phyloP scores from a whole-genome alignment of 805 yeast species.

The Starmerella bacillaris region DNA sequence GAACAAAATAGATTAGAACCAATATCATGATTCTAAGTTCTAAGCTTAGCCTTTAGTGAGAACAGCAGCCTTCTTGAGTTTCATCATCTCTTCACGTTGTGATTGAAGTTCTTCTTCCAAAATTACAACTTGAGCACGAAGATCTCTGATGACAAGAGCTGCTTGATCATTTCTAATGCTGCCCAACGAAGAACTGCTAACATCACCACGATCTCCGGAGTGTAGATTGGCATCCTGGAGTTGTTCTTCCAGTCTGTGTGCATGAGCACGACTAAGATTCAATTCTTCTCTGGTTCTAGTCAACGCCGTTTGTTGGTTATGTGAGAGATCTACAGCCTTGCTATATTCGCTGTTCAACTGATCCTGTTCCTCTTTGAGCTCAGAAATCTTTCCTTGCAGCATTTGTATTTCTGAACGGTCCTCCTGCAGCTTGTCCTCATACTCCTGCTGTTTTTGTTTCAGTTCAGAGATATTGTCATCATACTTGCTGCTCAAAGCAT shows the following conservation, averaged over 20 bases:
- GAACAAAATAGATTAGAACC: not conserved
- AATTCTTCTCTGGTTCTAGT: slow-evolving; percentile 57
- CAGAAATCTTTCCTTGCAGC: slow-evolving; percentile 24
- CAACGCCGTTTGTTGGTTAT: slow-evolving; percentile 59
- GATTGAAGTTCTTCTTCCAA: slow-evolving; percentile 72
- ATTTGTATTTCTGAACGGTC: slow-evolving; percentile 3
- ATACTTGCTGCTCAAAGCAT: slow-evolving; percentile 11
- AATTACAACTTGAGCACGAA: slow-evolving; percentile 69
- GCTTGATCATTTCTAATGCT: slow-evolving; percentile 32
- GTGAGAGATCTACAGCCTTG: slow-evolving; percentile 52
- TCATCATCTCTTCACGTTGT: slow-evolving; percentile 24
- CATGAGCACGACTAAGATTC: slow-evolving; percentile 37
- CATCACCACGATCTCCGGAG: slow-evolving; percentile 14
- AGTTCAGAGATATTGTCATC: slow-evolving; percentile 6
- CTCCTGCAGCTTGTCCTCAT: slow-evolving; percentile 2
- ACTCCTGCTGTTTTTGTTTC: slow-evolving; percentile 7
- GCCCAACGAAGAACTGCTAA: slow-evolving; percentile 20
- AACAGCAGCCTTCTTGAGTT: slow-evolving; percentile 21
- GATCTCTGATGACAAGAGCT: slow-evolving; percentile 58
- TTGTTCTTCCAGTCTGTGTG: slow-evolving; percentile 42
- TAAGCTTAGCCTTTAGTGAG: slow-evolving; percentile 1
- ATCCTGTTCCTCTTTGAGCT: slow-evolving; percentile 22
- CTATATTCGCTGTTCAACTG: slow-evolving; percentile 49
- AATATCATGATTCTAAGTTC: not conserved
- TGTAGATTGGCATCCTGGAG: slow-evolving; percentile 47